Evolutionary conservation across 306 rosid genomes (phyloP).

Genomic region (Cucumis hystrix): DNA sequence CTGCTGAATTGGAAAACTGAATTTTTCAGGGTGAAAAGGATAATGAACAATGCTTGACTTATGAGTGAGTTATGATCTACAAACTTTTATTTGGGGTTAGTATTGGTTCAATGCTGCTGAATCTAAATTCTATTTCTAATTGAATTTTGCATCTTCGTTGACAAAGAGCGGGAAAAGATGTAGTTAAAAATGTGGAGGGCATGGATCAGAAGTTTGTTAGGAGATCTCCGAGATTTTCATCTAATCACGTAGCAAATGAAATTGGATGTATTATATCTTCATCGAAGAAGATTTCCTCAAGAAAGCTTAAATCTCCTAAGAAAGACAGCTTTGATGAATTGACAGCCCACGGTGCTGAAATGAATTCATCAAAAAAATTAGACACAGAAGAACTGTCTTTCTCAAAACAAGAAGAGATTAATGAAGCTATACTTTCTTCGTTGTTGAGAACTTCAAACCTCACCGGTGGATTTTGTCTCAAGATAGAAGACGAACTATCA

Average conservation of each 20-base stretch:
- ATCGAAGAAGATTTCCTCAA: conserved; percentile 3
- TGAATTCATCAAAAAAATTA: not conserved
- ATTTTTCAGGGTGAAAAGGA: conserved; percentile 30
- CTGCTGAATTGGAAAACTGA: conserved; percentile 23
- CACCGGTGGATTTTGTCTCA: not conserved
- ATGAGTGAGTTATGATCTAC: conserved; percentile 36
- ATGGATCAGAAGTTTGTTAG: conserved; percentile 7
- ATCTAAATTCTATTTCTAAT: conserved; percentile 8
- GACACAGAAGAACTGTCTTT: conserved; percentile 6
- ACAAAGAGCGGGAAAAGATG: conserved; percentile 22
- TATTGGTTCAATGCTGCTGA: not conserved
- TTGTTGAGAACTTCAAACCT: conserved; percentile 1
- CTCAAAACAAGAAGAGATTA: conserved; percentile 8
- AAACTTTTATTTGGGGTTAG: conserved; percentile 6
- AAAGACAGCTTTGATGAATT: conserved; percentile 10
- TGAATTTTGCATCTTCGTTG: conserved; percentile 15
- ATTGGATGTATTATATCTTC: conserved; percentile 5
- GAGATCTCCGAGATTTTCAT: conserved; percentile 26
- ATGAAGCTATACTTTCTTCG: not conserved
- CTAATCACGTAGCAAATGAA: conserved; percentile 9
- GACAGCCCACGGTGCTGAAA: conserved; percentile 3
- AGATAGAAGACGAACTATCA: conserved; percentile 2
- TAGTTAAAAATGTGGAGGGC: conserved; percentile 8
- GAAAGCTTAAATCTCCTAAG: conserved; percentile 10
- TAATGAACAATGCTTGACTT: conserved; percentile 20